Evolutionary conservation across 1,284 basidiomycete species (phyloP).

Genomic region (Wolfiporia cocos): DNA sequence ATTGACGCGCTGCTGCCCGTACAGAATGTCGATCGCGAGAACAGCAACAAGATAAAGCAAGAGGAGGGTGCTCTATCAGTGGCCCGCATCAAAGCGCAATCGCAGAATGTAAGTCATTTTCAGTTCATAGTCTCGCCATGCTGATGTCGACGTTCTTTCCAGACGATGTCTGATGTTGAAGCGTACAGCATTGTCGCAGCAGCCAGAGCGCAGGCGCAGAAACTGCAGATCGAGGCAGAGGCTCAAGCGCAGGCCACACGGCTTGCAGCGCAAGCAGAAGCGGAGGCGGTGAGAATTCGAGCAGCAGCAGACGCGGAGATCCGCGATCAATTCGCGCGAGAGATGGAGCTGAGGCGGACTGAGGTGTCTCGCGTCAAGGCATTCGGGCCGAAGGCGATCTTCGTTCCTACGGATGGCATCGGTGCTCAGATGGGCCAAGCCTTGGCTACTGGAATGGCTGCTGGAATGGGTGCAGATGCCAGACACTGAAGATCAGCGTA

Average conservation of each 20-base stretch:
- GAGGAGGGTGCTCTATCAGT: conserved; percentile 74
- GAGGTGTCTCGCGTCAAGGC: conserved; percentile 60
- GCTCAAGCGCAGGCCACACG: conserved; percentile 70
- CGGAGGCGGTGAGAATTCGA: conserved; percentile 59
- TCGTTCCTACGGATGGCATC: conserved; percentile 57
- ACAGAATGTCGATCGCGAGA: conserved; percentile 77
- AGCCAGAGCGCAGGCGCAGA: conserved; percentile 70
- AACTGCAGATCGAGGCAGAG: conserved; percentile 62
- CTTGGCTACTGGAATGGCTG: conserved; percentile 61
- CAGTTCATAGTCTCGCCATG: not conserved
- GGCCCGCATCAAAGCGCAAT: conserved; percentile 65
- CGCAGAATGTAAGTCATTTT: conserved; percentile 43
- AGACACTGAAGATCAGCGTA: too few species aligned
- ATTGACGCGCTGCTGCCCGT: not conserved
- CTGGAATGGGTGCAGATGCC: conserved; percentile 46
- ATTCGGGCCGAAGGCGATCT: conserved; percentile 65
- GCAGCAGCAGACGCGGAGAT: conserved; percentile 58
- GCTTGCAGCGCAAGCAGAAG: conserved; percentile 67
- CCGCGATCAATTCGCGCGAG: conserved; percentile 59
- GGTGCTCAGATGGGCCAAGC: conserved; percentile 52
- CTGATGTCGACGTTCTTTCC: not conserved
- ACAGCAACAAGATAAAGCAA: conserved; percentile 79
- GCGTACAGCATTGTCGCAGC: conserved; percentile 68
- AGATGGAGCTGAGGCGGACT: conserved; percentile 64
- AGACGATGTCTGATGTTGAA: conserved; percentile 67